A percentile compares a stretch with the other conserved stretches of the same genome.
Evolutionary conservation across 2,329 filamentous ascomycete genomes (phyloP).

Genomic region (Penicillium brevicompactum): DNA sequence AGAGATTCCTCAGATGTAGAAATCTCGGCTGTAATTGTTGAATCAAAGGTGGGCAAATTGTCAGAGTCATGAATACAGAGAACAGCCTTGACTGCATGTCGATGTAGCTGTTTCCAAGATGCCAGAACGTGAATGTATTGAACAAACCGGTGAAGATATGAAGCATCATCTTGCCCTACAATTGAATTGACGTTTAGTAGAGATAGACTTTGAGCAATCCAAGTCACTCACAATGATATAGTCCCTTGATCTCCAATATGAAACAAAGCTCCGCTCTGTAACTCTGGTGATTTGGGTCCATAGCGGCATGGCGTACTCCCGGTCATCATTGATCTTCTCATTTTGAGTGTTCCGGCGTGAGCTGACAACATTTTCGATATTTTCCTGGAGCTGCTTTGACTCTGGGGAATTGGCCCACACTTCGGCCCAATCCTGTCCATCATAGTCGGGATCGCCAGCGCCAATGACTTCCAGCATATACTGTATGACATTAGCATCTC

Average conservation of each 20-base stretch:
- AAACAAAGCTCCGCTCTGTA: constrained; percentile 60
- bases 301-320: constrained; percentile 66
- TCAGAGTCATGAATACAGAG: constrained; percentile 75
- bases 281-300: constrained; percentile 57
- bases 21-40: constrained; percentile 77
- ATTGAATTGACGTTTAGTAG: neutral
- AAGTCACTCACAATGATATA: constrained; percentile 50
- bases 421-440: constrained; percentile 64
- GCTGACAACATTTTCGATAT: constrained; percentile 57
- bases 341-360: constrained; percentile 46
- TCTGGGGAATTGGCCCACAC: constrained; percentile 61
- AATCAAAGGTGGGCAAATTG: constrained; percentile 72
- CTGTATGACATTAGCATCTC: constrained; percentile 39
- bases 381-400: constrained; percentile 47
- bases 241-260: constrained; percentile 67
- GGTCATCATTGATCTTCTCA: constrained; percentile 51
- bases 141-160: constrained; percentile 67
- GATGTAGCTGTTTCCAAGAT: constrained; percentile 58
- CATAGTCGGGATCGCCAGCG: constrained; percentile 63
- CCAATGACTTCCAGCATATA: constrained; percentile 80
- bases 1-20: constrained; percentile 66
- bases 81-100: constrained; percentile 74
- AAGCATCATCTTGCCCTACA: constrained; percentile 62
- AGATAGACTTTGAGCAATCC: neutral
- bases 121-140: constrained; percentile 72